Evolutionary conservation across 139 green algal species (phyloP), one percentile per base, ranked within the genome.

Genomic region (Desmodesmus armatus): DNA sequence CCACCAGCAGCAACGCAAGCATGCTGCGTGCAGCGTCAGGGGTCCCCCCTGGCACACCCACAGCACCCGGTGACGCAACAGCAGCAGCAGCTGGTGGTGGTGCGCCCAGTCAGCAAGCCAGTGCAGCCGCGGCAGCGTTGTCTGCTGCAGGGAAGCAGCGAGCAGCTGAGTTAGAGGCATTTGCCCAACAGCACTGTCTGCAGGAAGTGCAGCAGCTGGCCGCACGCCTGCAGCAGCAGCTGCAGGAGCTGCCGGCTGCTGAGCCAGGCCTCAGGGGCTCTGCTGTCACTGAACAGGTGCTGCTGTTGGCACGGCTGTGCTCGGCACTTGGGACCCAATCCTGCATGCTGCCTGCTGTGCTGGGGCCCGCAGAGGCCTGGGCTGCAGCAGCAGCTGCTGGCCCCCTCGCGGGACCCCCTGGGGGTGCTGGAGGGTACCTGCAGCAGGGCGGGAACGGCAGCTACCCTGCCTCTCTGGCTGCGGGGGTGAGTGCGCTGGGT

Each of bases 291-390:
- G 65, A 78, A 47, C 87, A 93, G 87, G 85, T 92, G 83, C 85
- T 98, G 53, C 70, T 96, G 29, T 25, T 96, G 5, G 92, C 88
- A 19, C 81, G 88, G 23, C 84, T 93, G 43, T 88, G 85, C 51
- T 80, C 78, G 3, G 88, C 79, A 7, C 66, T 93, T 2, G 80
- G 35, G 40, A 67, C 41, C 7, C 75, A 88, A 60, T 88, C 74
- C 47, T 19, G 39, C 17, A 71, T 78, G 37, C 72, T 94, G 60
- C 85, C 69, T 3, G 41, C 89, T 6, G 60, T 93, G 44, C 51
- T 94, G n/a, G 91, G 89, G 0, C 33, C 71, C 0, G 86, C 90
- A 2, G 83, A 87, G 0, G 73, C 39, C 9, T 93, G 90, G 90
- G 33, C 33, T 0, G 7, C 27, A 39, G 80, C 80, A 27, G 37